These are phyloP conservation scores for Pyrenochaeta sp. DNA, from an alignment of 2,329 filamentous ascomycete species.

Conservation along the genomic window DNA sequence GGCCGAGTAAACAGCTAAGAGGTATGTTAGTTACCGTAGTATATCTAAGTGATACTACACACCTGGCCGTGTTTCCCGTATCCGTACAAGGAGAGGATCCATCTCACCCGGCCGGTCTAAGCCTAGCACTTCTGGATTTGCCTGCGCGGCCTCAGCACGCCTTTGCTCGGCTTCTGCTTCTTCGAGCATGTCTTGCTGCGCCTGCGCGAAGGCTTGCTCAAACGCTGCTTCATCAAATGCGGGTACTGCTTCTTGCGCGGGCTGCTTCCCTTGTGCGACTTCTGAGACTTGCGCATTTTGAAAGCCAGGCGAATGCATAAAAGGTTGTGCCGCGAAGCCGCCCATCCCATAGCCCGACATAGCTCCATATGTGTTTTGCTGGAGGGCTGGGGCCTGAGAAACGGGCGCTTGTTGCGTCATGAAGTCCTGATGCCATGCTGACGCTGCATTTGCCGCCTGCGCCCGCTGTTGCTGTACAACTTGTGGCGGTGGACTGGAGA, in stretches of 20 bases:
- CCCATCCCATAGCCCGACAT: conserved; percentile 40
- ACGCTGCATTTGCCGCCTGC: conserved; percentile 37
- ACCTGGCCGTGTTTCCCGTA: conserved; percentile 47
- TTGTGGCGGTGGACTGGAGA: conserved; percentile 52
- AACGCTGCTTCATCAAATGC: conserved; percentile 65
- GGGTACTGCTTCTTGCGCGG: conserved; percentile 47
- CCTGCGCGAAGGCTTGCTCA: conserved; percentile 62
- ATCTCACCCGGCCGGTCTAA: conserved; percentile 35
- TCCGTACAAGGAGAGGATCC: conserved; percentile 42
- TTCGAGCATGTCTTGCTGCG: conserved; percentile 51
- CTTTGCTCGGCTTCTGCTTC: conserved; percentile 26
- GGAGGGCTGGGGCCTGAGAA: conserved; percentile 37
- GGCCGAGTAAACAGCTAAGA: conserved; percentile 41
- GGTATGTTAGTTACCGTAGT: conserved; percentile 22
- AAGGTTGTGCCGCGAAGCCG: conserved; percentile 34
- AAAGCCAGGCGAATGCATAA: conserved; percentile 32
- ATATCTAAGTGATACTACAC: conserved; percentile 28
- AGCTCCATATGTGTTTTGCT: conserved; percentile 36
- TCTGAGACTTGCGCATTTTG: conserved; percentile 32
- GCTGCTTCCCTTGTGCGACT: conserved; percentile 45
- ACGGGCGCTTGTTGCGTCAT: conserved; percentile 51
- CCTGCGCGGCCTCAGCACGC: conserved; percentile 19
- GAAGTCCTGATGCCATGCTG: conserved; percentile 70
- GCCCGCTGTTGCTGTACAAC: conserved; percentile 58
- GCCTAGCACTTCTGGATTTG: conserved; percentile 25